These are phyloP conservation scores for Pulveroboletus sp. DNA, from an alignment of 768 basidiomycete species.

Conservation along the genomic window DNA sequence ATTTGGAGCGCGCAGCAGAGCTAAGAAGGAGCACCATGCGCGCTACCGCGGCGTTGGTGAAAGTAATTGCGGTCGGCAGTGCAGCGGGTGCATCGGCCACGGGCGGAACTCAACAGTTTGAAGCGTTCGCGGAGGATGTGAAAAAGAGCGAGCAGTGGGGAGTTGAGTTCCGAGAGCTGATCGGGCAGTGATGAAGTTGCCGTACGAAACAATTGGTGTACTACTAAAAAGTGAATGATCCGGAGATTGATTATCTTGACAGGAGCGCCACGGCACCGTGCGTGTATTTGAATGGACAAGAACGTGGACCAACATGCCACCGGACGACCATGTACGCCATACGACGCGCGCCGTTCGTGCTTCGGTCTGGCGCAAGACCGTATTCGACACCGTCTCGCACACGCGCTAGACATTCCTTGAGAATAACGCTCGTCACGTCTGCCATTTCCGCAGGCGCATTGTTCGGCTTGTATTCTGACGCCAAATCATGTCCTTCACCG, in stretches of 20 bases:
- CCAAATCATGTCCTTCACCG: conserved; percentile 22
- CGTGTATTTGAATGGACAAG: too few species aligned
- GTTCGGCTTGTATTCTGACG: conserved; percentile 23
- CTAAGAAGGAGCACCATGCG: conserved; percentile 88
- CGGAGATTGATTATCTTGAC: too few species aligned
- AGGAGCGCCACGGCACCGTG: too few species aligned
- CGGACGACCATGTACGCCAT: conserved; percentile 4
- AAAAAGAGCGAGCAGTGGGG: conserved; percentile 68
- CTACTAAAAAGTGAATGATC: too few species aligned
- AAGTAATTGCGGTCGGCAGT: conserved; percentile 58
- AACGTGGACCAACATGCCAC: neutral
- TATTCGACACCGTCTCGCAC: conserved; percentile 4
- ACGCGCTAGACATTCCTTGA: conserved; percentile 3
- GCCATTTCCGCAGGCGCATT: conserved; percentile 16
- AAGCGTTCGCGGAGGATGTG: conserved; percentile 72
- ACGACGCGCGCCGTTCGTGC: conserved; percentile 7
- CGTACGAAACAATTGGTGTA: too few species aligned
- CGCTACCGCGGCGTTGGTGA: conserved; percentile 83
- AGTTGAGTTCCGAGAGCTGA: conserved; percentile 48
- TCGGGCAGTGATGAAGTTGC: conserved; percentile 21
- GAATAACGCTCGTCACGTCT: conserved; percentile 15
- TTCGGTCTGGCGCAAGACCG: conserved; percentile 1
- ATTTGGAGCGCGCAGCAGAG: conserved; percentile 83
- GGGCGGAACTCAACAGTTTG: conserved; percentile 53
- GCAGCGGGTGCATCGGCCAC: conserved; percentile 37